A percentile compares a stretch with the other conserved stretches of the same genome.
These are phyloP conservation scores for Leccinum ochraceum DNA, from an alignment of 768 basidiomycete genomes.

Conservation along the genomic window DNA sequence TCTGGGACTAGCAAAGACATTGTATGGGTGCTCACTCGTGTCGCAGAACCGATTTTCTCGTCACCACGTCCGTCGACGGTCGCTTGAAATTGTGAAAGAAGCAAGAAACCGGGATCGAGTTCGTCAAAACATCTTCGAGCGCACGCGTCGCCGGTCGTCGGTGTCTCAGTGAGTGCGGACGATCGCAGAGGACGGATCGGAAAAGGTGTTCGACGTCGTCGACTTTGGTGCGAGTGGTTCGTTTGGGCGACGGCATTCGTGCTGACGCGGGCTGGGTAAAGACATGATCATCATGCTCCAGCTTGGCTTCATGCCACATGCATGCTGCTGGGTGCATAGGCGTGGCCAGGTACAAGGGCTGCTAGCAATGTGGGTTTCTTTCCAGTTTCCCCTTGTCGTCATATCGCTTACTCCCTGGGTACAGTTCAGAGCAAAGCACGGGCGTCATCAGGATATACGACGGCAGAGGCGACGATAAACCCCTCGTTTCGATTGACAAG, in stretches of 20 bases:
- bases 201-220: conserved; percentile 95
- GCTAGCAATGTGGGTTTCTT: conserved; percentile 74
- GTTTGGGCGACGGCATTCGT: not conserved
- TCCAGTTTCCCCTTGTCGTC: too few relatives aligned
- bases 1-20: not conserved
- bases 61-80: conserved; percentile 95
- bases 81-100: conserved; percentile 99
- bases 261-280: not conserved
- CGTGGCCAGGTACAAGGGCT: conserved; percentile 88
- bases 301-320: conserved; percentile 78
- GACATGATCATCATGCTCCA: conserved; percentile 99
- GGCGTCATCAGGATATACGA: conserved; percentile 89
- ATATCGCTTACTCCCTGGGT: conserved; percentile 19
- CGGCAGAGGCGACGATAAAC: conserved; percentile 79
- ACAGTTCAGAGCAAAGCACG: conserved; percentile 75
- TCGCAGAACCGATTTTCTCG: conserved; percentile 83
- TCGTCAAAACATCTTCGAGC: conserved; percentile 99
- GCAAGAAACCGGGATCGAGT: conserved; percentile 92
- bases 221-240: conserved; percentile 81
- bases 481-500: conserved; percentile 72
- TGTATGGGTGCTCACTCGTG: conserved; percentile 11
- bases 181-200: conserved; percentile 90
- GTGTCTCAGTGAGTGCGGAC: conserved; percentile 87
- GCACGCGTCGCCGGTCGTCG: conserved; percentile 75
- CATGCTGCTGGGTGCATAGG: conserved; percentile 94